Evolutionary conservation across 2,329 filamentous ascomycete genomes (phyloP).

Genomic region (Colletotrichum coccodes): DNA sequence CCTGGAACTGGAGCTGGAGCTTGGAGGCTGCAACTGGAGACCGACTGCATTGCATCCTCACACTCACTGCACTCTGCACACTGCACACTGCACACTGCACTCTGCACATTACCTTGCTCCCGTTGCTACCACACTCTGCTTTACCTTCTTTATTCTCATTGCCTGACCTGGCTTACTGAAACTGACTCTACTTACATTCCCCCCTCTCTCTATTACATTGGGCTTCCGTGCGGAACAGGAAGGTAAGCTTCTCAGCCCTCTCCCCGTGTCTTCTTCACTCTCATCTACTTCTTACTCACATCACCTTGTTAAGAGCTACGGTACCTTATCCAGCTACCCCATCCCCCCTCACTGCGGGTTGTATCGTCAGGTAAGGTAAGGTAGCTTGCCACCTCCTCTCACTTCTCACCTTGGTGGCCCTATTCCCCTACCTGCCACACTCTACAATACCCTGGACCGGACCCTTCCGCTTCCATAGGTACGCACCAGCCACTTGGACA

Average conservation of each 20-base stretch:
- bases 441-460: slow-evolving; percentile 21
- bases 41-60: neutral
- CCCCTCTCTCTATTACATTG: neutral
- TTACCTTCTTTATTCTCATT: neutral
- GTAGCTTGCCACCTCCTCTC: slow-evolving; percentile 21
- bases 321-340: neutral
- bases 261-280: neutral
- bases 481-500: slow-evolving; percentile 34
- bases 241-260: neutral
- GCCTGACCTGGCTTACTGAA: slow-evolving; percentile 4
- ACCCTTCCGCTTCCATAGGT: slow-evolving; percentile 20
- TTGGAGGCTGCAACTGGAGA: neutral
- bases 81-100: neutral
- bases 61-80: neutral
- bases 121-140: neutral
- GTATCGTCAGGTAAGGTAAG: slow-evolving; percentile 12
- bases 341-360: slow-evolving; percentile 5
- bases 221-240: neutral
- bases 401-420: neutral
- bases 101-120: slow-evolving; percentile 2
- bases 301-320: neutral
- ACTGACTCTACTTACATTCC: neutral
- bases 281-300: neutral
- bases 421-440: neutral
- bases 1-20: neutral